Evolutionary conservation across 2,329 filamentous ascomycete genomes (phyloP).

Genomic region (Colletotrichum sp.): DNA sequence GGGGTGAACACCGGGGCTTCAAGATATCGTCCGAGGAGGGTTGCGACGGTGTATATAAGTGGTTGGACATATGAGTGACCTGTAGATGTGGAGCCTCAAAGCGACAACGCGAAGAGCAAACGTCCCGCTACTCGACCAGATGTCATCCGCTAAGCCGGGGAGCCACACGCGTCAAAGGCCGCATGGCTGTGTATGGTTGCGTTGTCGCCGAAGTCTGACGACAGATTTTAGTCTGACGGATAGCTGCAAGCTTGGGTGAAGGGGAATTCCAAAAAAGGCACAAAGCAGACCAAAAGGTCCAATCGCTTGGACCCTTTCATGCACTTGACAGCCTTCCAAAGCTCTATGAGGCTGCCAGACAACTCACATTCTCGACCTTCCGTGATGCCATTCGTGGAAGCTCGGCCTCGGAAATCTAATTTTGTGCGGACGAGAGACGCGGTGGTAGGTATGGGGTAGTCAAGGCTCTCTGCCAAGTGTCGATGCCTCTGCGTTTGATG

Average conservation of each 20-base stretch:
- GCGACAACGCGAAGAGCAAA: background rate
- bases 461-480: background rate
- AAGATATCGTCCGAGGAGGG: background rate
- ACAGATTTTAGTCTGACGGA: conserved; percentile 6
- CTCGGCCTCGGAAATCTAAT: background rate
- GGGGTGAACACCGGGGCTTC: background rate
- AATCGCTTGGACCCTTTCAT: background rate
- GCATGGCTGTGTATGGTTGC: background rate
- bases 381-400: background rate
- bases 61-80: background rate
- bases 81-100: background rate
- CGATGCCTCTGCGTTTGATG: background rate
- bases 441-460: background rate
- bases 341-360: background rate
- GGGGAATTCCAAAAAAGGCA: background rate
- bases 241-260: background rate
- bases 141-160: background rate
- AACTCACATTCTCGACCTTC: background rate
- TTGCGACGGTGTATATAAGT: background rate
- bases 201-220: background rate
- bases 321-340: background rate
- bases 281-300: background rate
- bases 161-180: background rate
- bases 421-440: background rate
- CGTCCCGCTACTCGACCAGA: background rate